These are phyloP conservation scores for Afroboletus lepidellus DNA, from an alignment of 1,284 basidiomycete genomes.

Conservation along the genomic window DNA sequence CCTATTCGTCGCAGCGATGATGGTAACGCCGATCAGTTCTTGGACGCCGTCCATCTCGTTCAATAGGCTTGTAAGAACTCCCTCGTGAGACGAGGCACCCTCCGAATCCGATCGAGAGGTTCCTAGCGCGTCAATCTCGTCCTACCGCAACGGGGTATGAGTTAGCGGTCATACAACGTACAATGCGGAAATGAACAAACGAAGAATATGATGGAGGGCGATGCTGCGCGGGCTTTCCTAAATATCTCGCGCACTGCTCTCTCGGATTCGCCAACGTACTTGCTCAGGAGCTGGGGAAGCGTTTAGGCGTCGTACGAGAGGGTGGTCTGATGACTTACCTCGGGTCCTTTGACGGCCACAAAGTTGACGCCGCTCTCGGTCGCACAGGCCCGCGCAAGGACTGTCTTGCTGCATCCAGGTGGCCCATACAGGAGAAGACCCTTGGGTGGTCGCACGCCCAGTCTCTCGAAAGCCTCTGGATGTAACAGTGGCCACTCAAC, in stretches of 20 bases:
- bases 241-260: conserved; percentile 94
- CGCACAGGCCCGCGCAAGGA: conserved; percentile 92
- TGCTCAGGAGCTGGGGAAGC: conserved; percentile 76
- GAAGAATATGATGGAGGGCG: conserved; percentile 96
- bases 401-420: conserved; percentile 96
- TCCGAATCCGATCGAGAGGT: conserved; percentile 69
- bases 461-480: conserved; percentile 78
- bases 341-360: conserved; percentile 96
- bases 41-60: conserved; percentile 99
- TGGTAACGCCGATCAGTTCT: conserved; percentile 87
- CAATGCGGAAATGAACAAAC: conserved; percentile 46
- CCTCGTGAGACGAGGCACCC: conserved; percentile 65
- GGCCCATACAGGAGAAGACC: conserved; percentile 96
- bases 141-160: conserved; percentile 47
- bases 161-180: background rate
- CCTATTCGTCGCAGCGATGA: conserved; percentile 95
- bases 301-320: background rate
- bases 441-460: conserved; percentile 87
- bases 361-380: conserved; percentile 96
- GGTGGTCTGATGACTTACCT: conserved; percentile 49
- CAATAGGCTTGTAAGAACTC: conserved; percentile 89
- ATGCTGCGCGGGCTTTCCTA: conserved; percentile 88
- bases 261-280: conserved; percentile 98
- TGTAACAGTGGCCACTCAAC: conserved; percentile 95
- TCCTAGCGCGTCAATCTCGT: conserved; percentile 96